Base-by-base conservation (phyloP, 2,329 filamentous ascomycete species). In the Graphilbum sp. region DNA sequence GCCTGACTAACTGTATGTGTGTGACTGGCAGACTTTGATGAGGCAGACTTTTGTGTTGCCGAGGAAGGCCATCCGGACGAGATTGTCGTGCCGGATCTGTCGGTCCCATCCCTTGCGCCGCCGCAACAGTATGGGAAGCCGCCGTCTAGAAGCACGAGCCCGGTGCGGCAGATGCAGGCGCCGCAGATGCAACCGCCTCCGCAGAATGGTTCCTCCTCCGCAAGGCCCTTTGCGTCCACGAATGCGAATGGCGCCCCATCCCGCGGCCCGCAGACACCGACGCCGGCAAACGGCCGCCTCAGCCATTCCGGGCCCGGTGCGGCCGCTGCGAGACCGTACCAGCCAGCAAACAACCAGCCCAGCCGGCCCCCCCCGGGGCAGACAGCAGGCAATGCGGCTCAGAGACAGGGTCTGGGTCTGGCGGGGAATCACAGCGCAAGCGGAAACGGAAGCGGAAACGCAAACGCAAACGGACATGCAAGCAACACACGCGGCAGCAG, bases 1-100 rank as follows among this genome's bases (percentile, higher is more conserved):
- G n/a, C n/a, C n/a, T n/a, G n/a, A n/a, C n/a, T n/a, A n/a, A n/a
- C n/a, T n/a, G n/a, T n/a, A n/a, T n/a, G n/a, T n/a, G n/a, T n/a
- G n/a, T n/a, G 31, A 11, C 13, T 21, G 11, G 27, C 67, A 66
- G 73, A 84, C 42, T 79, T 86, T 51, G 80, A 85, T 49, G 79
- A 84, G 56, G 77, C 72, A 37, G 81, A 86, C 53, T 85, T 87
- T 51, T 75, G 70, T 35, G 76, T 80, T 8, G 60, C 67, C 10
- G 68, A 81, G 44, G 72, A 79, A 21, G 77, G 69, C 17, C 77
- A 86, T 49, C 80, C 81, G 4, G 82, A 90, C 52, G 83, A 88
- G 52, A 66, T 88, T n/a, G 58, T 69, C 23, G 56, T 87, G 12
- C 58, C 66, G 8, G 54, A 54, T n/a, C 44, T 54, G 36, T 33